Evolutionary conservation across 1,284 basidiomycete genomes (phyloP), one percentile per base, ranked within the genome.

Genomic region (Prillingera fragicola): DNA sequence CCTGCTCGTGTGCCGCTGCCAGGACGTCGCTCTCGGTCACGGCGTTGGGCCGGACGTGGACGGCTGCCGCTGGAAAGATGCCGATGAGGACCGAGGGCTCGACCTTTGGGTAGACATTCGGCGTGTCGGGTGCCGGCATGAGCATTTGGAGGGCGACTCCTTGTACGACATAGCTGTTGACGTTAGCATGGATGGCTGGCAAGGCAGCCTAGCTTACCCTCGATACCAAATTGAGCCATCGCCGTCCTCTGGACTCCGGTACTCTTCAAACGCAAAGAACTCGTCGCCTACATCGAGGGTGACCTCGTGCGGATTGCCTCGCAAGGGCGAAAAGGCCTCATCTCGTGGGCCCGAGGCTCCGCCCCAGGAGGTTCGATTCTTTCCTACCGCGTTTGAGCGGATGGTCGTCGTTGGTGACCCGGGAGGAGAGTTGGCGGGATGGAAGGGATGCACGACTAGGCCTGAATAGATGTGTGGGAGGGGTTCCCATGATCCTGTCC

Each of bases 251-350:
- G 40, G 41, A 38, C 56, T 58, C 14, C 54, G 81, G 67, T 88
- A 91, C 65, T 83, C 83, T 72, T 95, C 90, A 62, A 95, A 94
- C 19, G 90, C 89, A 73, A 96, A 96, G 28, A 97, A 83, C 67
- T 96, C 92, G 67, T 96, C 92, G 39, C 94, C 94, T 18, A 96
- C 65, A 48, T 77, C 75, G 36, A 75, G 62, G 3, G 65, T 55
- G 31, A 71, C 65, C 59, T 73, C 67, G 38, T 68, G 63, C 2
- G 56, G 54, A 41, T 69, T 69, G 4, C 43, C 43, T 43, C 58
- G 60, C 2, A 50, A 42, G 3, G 41, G 6, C 1, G 49, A 38
- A n/a, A 48, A 50, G 18, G 26, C 14, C 23, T 52, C 57, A 23
- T 49, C 26, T 12, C 45, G 13, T 35, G 35, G 8, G 25, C 34